These are phyloP conservation scores for Lagenidium sp. DNA, from an alignment of 352 stramenopile species.

Conservation along the genomic window DNA sequence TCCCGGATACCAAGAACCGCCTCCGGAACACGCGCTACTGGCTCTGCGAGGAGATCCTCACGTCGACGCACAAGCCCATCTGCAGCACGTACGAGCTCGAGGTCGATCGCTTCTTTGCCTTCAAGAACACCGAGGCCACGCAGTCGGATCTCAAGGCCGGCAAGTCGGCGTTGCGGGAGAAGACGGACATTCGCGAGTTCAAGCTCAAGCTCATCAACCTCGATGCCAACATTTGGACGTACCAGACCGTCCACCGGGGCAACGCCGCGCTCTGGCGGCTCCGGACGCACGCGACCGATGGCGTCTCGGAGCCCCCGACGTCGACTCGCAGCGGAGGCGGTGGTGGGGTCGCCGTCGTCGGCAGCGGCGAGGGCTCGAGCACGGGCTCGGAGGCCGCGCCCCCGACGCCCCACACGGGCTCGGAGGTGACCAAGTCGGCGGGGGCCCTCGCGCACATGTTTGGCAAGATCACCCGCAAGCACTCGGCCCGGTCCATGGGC, in stretches of 20 bases:
- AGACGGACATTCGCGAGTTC: constrained; percentile 54
- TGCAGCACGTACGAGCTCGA: constrained; percentile 68
- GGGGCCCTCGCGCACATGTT: neutral
- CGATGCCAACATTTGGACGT: constrained; percentile 72
- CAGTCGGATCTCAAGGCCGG: constrained; percentile 30
- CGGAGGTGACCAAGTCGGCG: neutral
- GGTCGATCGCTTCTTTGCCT: constrained; percentile 65
- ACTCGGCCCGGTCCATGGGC: neutral
- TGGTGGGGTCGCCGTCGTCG: neutral
- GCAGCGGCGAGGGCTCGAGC: neutral
- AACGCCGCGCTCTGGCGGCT: constrained; percentile 6
- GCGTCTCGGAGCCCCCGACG: neutral
- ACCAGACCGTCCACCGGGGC: constrained; percentile 12
- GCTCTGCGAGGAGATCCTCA: constrained; percentile 54
- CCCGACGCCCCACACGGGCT: neutral
- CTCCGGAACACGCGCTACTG: constrained; percentile 53
- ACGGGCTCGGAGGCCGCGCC: neutral
- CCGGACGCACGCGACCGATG: constrained; percentile 3
- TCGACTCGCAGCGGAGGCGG: no score
- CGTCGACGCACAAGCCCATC: constrained; percentile 64
- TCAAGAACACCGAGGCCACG: constrained; percentile 47
- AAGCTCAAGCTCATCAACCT: constrained; percentile 66
- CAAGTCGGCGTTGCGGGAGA: constrained; percentile 44
- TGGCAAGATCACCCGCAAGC: constrained; percentile 1
- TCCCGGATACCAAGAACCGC: constrained; percentile 48